Evolutionary conservation across 495 filamentous ascomycete genomes (phyloP), one percentile per base, ranked within the genome.

Genomic region (Aspergillus olivimuriae): DNA sequence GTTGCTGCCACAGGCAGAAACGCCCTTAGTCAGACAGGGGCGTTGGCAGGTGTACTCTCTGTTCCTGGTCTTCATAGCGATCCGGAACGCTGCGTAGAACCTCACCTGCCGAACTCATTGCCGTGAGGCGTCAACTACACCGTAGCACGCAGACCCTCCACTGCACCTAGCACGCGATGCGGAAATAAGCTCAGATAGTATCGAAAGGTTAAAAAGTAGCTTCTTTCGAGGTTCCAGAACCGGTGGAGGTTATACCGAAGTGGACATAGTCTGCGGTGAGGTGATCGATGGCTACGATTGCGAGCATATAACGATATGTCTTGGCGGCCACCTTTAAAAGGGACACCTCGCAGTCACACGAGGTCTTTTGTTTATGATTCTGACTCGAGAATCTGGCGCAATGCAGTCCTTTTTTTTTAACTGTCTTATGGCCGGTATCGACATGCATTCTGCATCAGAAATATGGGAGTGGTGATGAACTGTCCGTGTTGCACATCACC

Each of bases 201-300:
- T 43, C 33, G 20, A 26, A 15, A 48, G 45, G 48, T 49, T 41
- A 49, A 50, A 49, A 38, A 26, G 44, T 34, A 48, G 44, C 39
- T 43, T 39, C 18, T 41, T 43, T 44, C 8, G 39, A 31, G 9
- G 46, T 42, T 32, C 45, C 34, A 36, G 38, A 31, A 43, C 39
- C 20, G 32, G 38, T 50, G 14, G 40, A 42, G 34, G 18, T 37
- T 47, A 34, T 47, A 41, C 52, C 41, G 26, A 19, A 40, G 34
- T 44, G 30, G 38, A 37, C 35, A 44, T 43, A 33, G 33, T 31
- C n/a, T n/a, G n/a, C 23, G 38, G 61, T 68, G 64, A 68, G 57
- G 65, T 68, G 65, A 66, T 68, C 43, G 50, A 43, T 46, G 33
- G 39, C 46, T 43, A 41, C 56, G 51, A 68, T 68, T 51, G 65